Base-by-base conservation (phyloP, 2,329 filamentous ascomycete species). In the Microascus cirrosus region DNA sequence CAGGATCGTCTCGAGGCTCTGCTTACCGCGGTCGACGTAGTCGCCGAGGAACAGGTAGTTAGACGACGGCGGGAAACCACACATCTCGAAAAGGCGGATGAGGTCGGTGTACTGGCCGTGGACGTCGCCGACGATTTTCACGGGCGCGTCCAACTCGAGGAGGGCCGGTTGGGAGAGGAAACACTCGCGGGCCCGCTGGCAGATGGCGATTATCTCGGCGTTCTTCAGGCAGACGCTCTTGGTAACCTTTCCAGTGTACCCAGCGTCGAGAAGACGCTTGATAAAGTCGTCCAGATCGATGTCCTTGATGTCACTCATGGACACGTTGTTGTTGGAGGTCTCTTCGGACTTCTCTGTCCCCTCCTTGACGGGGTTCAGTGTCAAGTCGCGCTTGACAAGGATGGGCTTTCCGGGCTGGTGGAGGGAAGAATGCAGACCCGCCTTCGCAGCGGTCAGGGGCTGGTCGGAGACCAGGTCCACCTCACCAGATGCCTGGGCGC, bases 21-120 rank as follows among this genome's bases (percentile, higher is more conserved):
- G 91, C 77, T 97, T 97, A 65, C 93, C 93, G 58, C 93, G 86
- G 70, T 97, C 93, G 67, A 97, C 93, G 69, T 97, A 97, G 71
- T 97, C 93, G 56, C 93, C 93, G 3, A 97, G 78, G 73, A 96
- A 97, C 55, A 97, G 80, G 68, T 90, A 97, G 75, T 97, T 97
- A 45, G 91, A 84, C 61, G 83, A 87, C 1, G 93, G 93, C 8
- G 93, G 93, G 67, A 96, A 97, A 5, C 93, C 93, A 69, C 93
- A 96, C 92, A 96, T 96, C 71, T 97, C 93, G 67, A 97, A 97
- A 82, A 97, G 90, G 62, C 93, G 86, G 66, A 97, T 95, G 56
- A 97, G 76, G 71, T 97, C 93, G 12, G 91, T 95, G 71, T 96
- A 97, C 72, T 97, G 93, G 55, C 93, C 93, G 69, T 97, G 93